Evolutionary conservation across 495 filamentous ascomycete species (phyloP).

Genomic region (Acidiella bohemica): DNA sequence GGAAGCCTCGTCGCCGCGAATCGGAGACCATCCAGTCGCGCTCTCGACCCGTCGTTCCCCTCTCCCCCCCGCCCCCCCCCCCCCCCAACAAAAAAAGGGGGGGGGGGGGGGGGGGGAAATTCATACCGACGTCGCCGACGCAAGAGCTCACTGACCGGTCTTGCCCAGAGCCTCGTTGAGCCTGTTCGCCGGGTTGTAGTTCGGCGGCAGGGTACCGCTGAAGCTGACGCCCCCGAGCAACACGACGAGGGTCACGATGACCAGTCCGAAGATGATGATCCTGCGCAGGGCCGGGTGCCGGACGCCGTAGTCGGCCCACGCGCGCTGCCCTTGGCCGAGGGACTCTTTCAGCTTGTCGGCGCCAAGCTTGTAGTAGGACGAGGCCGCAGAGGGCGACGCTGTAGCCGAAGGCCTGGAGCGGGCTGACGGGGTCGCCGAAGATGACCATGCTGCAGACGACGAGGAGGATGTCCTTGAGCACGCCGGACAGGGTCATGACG

Average conservation of each 20-base stretch:
- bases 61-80: too few relatives aligned
- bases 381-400: slow-evolving; percentile 78
- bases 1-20: too few relatives aligned
- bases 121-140: too few relatives aligned
- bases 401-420: slow-evolving; percentile 89
- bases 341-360: slow-evolving; percentile 71
- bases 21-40: too few relatives aligned
- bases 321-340: slow-evolving; percentile 49
- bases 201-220: slow-evolving; percentile 10
- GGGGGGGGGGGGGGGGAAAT: too few relatives aligned
- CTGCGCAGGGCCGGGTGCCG: slow-evolving; percentile 62
- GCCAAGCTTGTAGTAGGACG: slow-evolving; percentile 94
- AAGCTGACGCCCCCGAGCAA: slow-evolving; percentile 41
- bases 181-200: slow-evolving; percentile 14
- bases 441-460: slow-evolving; percentile 80
- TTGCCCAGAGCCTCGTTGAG: slow-evolving; percentile 7
- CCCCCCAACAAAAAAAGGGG: too few relatives aligned
- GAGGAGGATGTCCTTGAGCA: slow-evolving; percentile 95
- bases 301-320: slow-evolving; percentile 77
- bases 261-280: slow-evolving; percentile 49
- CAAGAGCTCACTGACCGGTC: too few relatives aligned
- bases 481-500: slow-evolving; percentile 92
- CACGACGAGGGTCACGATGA: slow-evolving; percentile 54
- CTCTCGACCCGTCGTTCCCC: too few relatives aligned
- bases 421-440: slow-evolving; percentile 70